Evolutionary conservation across 164 flowering plant genomes (phyloP).

Genomic region (Paratinospora sagittata): DNA sequence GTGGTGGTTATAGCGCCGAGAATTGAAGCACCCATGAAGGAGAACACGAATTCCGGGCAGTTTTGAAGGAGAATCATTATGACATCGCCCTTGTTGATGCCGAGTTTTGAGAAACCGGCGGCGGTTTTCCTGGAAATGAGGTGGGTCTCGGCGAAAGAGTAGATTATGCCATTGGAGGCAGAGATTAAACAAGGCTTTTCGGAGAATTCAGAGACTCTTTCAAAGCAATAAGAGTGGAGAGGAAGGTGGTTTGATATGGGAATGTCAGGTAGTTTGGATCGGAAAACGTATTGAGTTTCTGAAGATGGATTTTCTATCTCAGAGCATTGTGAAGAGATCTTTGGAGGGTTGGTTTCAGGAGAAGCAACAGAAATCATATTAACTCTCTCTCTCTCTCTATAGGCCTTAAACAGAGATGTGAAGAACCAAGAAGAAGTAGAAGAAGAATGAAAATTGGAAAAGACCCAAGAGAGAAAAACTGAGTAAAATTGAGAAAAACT

Average conservation of each 20-base stretch:
- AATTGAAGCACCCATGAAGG: conserved; percentile 73
- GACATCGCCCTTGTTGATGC: conserved; percentile 48
- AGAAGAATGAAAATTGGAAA: too few relatives aligned
- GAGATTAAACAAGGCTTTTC: conserved; percentile 49
- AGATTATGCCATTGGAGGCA: conserved; percentile 35
- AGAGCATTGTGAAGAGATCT: conserved; percentile 3
- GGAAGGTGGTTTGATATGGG: conserved; percentile 58
- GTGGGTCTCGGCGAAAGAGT: conserved; percentile 45
- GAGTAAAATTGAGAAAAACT: too few relatives aligned
- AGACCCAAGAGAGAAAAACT: too few relatives aligned
- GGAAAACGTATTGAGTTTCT: too few relatives aligned
- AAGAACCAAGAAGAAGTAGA: too few relatives aligned
- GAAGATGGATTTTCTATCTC: conserved; percentile 25
- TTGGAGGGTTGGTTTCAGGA: conserved; percentile 20
- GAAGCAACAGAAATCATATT: conserved; percentile 37
- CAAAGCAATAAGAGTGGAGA: conserved; percentile 60
- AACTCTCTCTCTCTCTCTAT: too few relatives aligned
- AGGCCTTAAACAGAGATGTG: too few relatives aligned
- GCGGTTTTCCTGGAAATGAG: conserved; percentile 42
- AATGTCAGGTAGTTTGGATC: conserved; percentile 63
- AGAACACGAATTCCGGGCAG: conserved; percentile 58
- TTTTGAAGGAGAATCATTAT: conserved; percentile 73
- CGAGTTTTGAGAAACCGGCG: conserved; percentile 41
- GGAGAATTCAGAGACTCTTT: conserved; percentile 26
- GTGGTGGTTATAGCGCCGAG: conserved; percentile 69